A percentile compares a stretch with the other conserved stretches of the same genome.
These are phyloP conservation scores for Wickerhamiella shivajii DNA, from an alignment of 805 yeast species.

Conservation along the genomic window DNA sequence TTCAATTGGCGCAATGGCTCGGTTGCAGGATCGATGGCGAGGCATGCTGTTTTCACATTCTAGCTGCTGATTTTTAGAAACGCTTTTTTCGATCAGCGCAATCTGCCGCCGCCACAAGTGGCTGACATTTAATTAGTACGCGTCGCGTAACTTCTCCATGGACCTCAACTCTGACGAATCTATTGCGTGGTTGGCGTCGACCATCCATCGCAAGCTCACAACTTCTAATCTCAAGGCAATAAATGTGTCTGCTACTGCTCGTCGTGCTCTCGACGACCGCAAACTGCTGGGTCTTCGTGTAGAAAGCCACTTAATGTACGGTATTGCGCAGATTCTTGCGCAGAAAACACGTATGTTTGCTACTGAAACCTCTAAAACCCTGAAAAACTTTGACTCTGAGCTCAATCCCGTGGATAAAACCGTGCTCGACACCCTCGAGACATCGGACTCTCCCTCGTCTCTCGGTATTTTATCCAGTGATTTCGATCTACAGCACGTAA, in stretches of 20 bases:
- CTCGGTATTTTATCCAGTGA: constrained; percentile 6
- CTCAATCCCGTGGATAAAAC: not conserved
- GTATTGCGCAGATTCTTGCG: constrained; percentile 3
- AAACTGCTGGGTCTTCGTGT: constrained; percentile 4
- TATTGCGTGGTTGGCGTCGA: constrained; percentile 7
- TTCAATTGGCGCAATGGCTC: too few species aligned
- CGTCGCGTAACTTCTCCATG: not conserved
- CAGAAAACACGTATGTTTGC: constrained; percentile 2
- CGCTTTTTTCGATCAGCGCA: too few species aligned
- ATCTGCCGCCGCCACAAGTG: too few species aligned
- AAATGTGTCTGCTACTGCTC: constrained; percentile 3
- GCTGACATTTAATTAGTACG: not conserved
- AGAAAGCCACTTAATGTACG: constrained; percentile 8
- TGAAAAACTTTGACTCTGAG: not conserved
- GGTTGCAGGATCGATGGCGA: too few species aligned
- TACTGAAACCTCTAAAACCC: constrained; percentile 1
- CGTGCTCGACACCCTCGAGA: not conserved
- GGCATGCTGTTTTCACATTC: too few species aligned
- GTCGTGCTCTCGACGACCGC: constrained; percentile 2
- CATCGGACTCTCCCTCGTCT: not conserved
- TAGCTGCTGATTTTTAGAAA: too few species aligned
- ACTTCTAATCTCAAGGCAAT: constrained; percentile 1
- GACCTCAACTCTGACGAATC: constrained; percentile 3
- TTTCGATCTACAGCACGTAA: constrained; percentile 3
- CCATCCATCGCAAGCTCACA: constrained; percentile 4